These are phyloP conservation scores for Diospyros lotus DNA, from an alignment of 148 eudicot species.

Conservation along the genomic window DNA sequence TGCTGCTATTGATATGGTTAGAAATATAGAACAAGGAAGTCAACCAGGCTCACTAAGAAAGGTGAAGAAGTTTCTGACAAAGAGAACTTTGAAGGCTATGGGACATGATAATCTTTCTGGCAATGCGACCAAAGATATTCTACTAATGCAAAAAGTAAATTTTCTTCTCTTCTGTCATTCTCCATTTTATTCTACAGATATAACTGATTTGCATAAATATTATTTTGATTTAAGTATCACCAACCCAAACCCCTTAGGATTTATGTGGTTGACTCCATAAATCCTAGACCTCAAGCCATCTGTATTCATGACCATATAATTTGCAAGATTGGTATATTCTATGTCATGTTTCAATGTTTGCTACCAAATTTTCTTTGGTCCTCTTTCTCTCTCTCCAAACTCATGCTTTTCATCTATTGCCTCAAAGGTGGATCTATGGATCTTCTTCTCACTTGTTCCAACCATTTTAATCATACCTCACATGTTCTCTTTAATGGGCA, in stretches of 20 bases:
- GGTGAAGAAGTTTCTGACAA: conserved; percentile 38
- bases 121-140: conserved; percentile 57
- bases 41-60: conserved; percentile 33
- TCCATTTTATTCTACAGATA: background rate
- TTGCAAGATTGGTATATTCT: too few relatives aligned
- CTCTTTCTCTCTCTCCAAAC: too few relatives aligned
- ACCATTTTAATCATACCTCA: too few relatives aligned
- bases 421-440: too few relatives aligned
- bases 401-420: too few relatives aligned
- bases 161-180: background rate
- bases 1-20: conserved; percentile 54
- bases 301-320: too few relatives aligned
- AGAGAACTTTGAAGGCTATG: conserved; percentile 60
- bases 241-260: background rate
- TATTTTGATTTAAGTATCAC: background rate
- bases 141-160: conserved; percentile 76
- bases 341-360: too few relatives aligned
- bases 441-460: too few relatives aligned
- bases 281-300: too few relatives aligned
- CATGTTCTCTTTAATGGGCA: too few relatives aligned
- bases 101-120: conserved; percentile 59
- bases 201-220: background rate
- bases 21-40: conserved; percentile 45
- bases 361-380: too few relatives aligned
- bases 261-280: too few relatives aligned